Conservation (phyloP, 1,139 yeast species). For the Yamadazyma epiphylla region DNA sequence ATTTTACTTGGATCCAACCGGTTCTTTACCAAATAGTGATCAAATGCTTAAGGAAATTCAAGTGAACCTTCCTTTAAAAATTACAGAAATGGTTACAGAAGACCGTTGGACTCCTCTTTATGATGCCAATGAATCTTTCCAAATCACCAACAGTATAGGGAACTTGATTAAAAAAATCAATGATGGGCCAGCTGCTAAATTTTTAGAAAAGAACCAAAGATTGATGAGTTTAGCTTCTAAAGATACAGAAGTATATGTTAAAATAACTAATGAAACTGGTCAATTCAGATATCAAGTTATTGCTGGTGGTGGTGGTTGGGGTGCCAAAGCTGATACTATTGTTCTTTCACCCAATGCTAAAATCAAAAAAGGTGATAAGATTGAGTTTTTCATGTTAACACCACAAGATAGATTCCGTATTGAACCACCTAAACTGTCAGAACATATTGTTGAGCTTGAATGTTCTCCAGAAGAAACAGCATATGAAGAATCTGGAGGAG, state of each 20-base stretch:
- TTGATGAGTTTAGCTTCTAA: conserved; percentile 44
- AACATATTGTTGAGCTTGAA: conserved; percentile 18
- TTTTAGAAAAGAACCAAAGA: conserved; percentile 38
- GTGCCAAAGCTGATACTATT: conserved; percentile 54
- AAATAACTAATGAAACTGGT: conserved; percentile 18
- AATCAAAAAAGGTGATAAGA: conserved; percentile 38
- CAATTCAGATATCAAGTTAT: conserved; percentile 42
- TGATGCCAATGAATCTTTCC: conserved; percentile 15
- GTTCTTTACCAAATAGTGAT: conserved; percentile 2
- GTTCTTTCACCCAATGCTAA: conserved; percentile 57
- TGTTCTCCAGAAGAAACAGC: conserved; percentile 29
- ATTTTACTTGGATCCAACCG: conserved; percentile 23
- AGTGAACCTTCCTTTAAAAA: background rate
- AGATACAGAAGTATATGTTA: conserved; percentile 46
- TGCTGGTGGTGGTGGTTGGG: conserved; percentile 71
- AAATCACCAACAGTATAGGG: conserved; percentile 43
- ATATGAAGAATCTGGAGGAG: conserved; percentile 13
- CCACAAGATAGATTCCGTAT: conserved; percentile 24
- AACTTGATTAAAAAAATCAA: conserved; percentile 51
- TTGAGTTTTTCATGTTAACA: conserved; percentile 47
- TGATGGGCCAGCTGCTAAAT: conserved; percentile 47
- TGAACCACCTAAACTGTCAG: background rate
- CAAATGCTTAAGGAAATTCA: conserved; percentile 3
- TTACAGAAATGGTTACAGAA: conserved; percentile 1
- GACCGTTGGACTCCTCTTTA: conserved; percentile 35